These are phyloP conservation scores for Salvia splendens DNA, from an alignment of 257 asterid genomes.

Conservation along the genomic window DNA sequence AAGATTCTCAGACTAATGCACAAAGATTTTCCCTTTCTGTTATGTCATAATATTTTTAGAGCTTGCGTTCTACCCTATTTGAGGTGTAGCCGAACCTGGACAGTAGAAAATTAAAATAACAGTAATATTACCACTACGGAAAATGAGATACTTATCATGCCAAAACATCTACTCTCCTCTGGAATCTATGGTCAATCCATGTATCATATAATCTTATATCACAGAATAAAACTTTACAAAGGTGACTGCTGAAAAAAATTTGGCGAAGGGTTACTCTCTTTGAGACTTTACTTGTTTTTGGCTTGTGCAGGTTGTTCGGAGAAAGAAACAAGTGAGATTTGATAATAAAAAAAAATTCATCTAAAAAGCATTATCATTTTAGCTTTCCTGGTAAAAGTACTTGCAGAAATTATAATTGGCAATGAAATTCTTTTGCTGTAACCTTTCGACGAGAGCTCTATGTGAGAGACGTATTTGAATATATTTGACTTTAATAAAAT, in stretches of 20 bases:
- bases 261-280: not conserved
- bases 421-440: not conserved
- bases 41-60: not conserved
- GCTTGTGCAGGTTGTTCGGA: not conserved
- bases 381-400: not conserved
- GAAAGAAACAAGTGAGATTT: not conserved
- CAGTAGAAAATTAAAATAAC: not conserved
- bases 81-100: not conserved
- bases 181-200: not conserved
- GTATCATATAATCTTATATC: not conserved
- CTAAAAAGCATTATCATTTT: not conserved
- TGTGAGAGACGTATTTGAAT: not conserved
- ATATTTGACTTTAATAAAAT: not conserved
- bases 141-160: not conserved
- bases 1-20: not conserved
- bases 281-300: not conserved
- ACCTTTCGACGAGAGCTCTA: not conserved
- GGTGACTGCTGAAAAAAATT: not conserved
- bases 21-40: slow-evolving; percentile 3
- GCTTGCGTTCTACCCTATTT: not conserved
- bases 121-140: not conserved
- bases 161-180: not conserved
- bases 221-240: not conserved
- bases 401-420: not conserved
- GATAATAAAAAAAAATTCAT: not conserved